Evolutionary conservation across 768 basidiomycete species (phyloP), one percentile per base, ranked within the genome.

Genomic region (Dendrothele bispora): DNA sequence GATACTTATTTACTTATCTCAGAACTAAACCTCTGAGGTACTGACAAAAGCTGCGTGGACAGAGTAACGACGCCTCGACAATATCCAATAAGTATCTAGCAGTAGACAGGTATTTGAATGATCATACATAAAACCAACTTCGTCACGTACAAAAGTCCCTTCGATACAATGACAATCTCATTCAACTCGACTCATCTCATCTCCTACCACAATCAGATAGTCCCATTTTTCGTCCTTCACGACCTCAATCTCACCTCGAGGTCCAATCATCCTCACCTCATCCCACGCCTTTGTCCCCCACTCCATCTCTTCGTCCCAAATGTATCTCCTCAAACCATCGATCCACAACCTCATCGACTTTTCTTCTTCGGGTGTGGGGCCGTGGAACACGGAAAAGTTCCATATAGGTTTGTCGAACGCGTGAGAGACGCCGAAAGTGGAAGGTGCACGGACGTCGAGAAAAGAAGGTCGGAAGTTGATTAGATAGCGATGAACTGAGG

Each of bases 181-280:
- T 29, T 43, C 36, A 15, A 27, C 48, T 22, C 22, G 34, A 43
- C 40, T 42, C 40, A 49, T 41, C 41, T 42, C 48, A 25, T 49
- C 48, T 26, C 39, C 48, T 21, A 49, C 48, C 17, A 32, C 30
- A 5, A 17, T 35, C 21, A 49, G 41, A 36, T 49, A 49, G 5
- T 49, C 40, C 48, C 48, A 49, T 22, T 49, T 49, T n/a, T 7
- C 11, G 40, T 49, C 48, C 24, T 49, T 49, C 41, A 34, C 29
- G 5, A 49, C 40, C 2, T 32, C 39, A 15, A 49, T 43, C 6
- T 29, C 24, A 20, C 48, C 40, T 18, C 35, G 39, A 6, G 30
- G 15, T 22, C 34, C 35, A 7, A 49, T 32, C 11, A 49, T 40
- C 26, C 43, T 49, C 17, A 42, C 39, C 32, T 49, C 39, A 30